Conservation (phyloP, 768 basidiomycete genomes). For the Suillus alpinus region DNA sequence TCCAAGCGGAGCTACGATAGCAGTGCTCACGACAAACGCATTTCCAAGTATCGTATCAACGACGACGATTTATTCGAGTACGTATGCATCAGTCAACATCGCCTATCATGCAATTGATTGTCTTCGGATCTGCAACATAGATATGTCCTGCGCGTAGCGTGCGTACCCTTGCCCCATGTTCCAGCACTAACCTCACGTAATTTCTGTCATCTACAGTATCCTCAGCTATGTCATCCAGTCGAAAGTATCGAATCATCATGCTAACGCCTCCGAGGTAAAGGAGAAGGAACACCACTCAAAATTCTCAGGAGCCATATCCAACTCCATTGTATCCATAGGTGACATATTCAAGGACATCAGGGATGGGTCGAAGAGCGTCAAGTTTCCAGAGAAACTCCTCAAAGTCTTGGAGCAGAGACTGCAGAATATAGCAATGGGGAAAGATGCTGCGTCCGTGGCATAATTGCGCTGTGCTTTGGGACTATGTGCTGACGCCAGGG, state of each 20-base stretch:
- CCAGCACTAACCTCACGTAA: conserved; percentile 7
- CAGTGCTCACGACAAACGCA: conserved; percentile 64
- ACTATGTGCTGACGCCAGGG: conserved; percentile 6
- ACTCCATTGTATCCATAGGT: conserved; percentile 56
- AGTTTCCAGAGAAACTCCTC: conserved; percentile 91
- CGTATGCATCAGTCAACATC: conserved; percentile 25
- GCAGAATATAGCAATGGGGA: conserved; percentile 91
- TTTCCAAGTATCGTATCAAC: conserved; percentile 73
- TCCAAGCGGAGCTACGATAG: conserved; percentile 78
- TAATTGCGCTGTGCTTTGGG: conserved; percentile 1
- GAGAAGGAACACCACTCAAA: conserved; percentile 68
- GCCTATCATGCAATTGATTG: conserved; percentile 6
- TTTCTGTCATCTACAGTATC: conserved; percentile 43
- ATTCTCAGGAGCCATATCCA: conserved; percentile 59
- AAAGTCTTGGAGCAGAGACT: conserved; percentile 88
- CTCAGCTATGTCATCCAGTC: conserved; percentile 69
- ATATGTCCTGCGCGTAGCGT: conserved; percentile 84
- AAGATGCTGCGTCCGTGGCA: conserved; percentile 75
- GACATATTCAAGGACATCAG: conserved; percentile 80
- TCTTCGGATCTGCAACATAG: conserved; percentile 36
- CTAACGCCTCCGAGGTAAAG: conserved; percentile 39
- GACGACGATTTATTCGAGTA: conserved; percentile 89
- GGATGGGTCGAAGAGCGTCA: conserved; percentile 80
- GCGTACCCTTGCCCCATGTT: conserved; percentile 31
- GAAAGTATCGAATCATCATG: conserved; percentile 38